Evolutionary conservation across 768 basidiomycete genomes (phyloP), one percentile per base, ranked within the genome.

Genomic region (Boletus vinaceobasis): DNA sequence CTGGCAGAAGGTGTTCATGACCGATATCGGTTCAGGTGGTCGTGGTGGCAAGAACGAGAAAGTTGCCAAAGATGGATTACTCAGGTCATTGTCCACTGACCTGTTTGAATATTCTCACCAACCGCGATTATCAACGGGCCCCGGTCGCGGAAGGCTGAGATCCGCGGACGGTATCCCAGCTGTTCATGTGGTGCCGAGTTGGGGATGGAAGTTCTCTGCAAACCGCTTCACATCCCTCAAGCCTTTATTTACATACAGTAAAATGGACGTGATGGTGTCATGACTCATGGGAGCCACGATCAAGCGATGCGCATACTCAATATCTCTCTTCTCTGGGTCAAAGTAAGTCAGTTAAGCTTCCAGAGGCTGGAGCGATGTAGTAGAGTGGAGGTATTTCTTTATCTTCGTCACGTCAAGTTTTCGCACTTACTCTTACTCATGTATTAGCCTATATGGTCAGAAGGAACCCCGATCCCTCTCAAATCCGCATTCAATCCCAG

Each of bases 1-100:
- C 45, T 53, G 61, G 31, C 31, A 63, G 48, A 67, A 39, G 5
- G 44, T 8, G 42, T 53, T 66, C 66, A 67, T 67, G 66, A 19
- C 19, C 13, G 48, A 45, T 45, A 29, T 39, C 5, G 21, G 14
- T 36, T 23, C 7, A 13, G 43, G 23, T 45, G 36, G 49, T 43
- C 19, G 53, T 48, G 42, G 46, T 48, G 39, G 55, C 23, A 37
- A 14, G 43, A 9, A n/a, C 11, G 15, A 38, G 52, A 50, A 45
- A 23, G 19, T 55, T 63, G 39, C 63, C 60, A 52, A 58, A 58
- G 29, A 53, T 42, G 39, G 65, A 35, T 57, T 32, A 26, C 38
- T 44, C 53, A 42, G 29, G 43, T 42, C n/a, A 11, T 40, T n/a
- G 19, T 8, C 17, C 29, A n/a, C 35, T 10, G 13, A 6, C 35